These are phyloP conservation scores for Amanita thiersii DNA, from an alignment of 768 basidiomycete species.

Conservation along the genomic window DNA sequence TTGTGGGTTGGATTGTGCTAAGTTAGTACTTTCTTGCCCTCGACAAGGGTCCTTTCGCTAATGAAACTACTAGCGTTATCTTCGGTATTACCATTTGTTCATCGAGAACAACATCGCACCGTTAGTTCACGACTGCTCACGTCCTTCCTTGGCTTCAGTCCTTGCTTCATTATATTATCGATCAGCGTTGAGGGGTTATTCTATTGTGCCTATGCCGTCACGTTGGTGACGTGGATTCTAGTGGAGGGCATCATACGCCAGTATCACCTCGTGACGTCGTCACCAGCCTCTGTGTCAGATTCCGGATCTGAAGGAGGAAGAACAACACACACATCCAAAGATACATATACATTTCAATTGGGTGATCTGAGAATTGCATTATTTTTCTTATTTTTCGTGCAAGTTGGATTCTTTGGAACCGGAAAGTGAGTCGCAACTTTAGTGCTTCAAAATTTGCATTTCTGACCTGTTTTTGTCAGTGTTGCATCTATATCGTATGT, in stretches of 20 bases:
- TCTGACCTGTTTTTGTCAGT: slow-evolving; percentile 25
- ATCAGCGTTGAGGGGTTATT: slow-evolving; percentile 80
- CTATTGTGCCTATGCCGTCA: slow-evolving; percentile 58
- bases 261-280: background rate
- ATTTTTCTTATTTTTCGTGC: slow-evolving; percentile 82
- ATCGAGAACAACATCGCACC: slow-evolving; percentile 23
- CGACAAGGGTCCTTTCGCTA: background rate
- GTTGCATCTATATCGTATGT: slow-evolving; percentile 79
- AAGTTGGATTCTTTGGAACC: slow-evolving; percentile 80
- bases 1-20: slow-evolving; percentile 57
- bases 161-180: slow-evolving; percentile 72
- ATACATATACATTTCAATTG: slow-evolving; percentile 34
- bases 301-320: slow-evolving; percentile 9
- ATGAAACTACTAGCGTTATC: slow-evolving; percentile 25
- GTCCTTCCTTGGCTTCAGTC: slow-evolving; percentile 65
- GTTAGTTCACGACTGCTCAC: slow-evolving; percentile 45
- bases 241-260: slow-evolving; percentile 38
- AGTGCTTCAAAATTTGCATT: background rate
- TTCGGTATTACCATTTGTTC: slow-evolving; percentile 43
- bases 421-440: slow-evolving; percentile 52
- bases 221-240: slow-evolving; percentile 59
- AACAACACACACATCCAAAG: slow-evolving; percentile 7
- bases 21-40: slow-evolving; percentile 27
- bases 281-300: slow-evolving; percentile 4
- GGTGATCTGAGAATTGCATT: slow-evolving; percentile 69